Conservation (phyloP, 1,139 yeast species). For the Taiozyma sp. region DNA sequence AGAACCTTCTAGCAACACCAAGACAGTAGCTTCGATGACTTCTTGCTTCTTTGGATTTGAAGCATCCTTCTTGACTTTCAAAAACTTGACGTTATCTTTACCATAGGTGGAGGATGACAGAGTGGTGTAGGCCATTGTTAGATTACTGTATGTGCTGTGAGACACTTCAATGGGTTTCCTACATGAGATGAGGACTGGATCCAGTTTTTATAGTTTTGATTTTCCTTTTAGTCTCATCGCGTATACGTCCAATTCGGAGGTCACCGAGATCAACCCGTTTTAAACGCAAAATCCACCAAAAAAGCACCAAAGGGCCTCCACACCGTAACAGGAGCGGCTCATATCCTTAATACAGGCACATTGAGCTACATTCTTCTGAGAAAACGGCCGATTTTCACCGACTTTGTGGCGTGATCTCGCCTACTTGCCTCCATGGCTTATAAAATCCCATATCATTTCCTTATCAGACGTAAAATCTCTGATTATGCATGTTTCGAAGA, state of each 20-base stretch:
- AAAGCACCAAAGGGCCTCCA: background rate
- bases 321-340: background rate
- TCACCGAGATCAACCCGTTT: background rate
- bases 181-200: background rate
- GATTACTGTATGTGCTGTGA: background rate
- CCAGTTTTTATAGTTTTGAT: background rate
- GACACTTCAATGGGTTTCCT: background rate
- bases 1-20: slow-evolving; percentile 68
- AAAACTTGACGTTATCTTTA: slow-evolving; percentile 85
- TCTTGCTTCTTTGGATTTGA: slow-evolving; percentile 68
- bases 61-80: slow-evolving; percentile 79
- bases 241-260: background rate
- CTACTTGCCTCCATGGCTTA: background rate
- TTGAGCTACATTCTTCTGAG: background rate
- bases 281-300: background rate
- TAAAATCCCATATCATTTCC: background rate
- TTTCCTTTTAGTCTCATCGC: background rate
- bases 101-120: slow-evolving; percentile 63
- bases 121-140: slow-evolving; percentile 27
- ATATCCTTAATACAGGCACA: background rate
- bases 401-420: background rate
- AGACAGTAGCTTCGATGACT: slow-evolving; percentile 79
- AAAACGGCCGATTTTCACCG: background rate
- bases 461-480: background rate
- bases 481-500: background rate